These are phyloP conservation scores for Pestalotiopsis sp. DNA, from an alignment of 2,329 filamentous ascomycete species.

Conservation along the genomic window DNA sequence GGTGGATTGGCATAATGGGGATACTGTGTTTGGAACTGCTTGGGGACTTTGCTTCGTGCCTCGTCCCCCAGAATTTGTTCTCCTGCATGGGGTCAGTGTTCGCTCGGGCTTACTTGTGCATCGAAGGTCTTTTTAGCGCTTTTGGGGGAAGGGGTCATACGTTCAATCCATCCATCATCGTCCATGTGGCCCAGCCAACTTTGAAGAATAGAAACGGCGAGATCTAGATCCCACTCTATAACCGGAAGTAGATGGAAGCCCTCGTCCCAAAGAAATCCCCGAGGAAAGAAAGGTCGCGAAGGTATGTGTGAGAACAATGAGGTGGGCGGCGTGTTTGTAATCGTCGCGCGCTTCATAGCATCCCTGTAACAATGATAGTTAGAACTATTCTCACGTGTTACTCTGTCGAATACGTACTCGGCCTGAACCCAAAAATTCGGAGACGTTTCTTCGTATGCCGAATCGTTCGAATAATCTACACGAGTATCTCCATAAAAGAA, in stretches of 20 bases:
- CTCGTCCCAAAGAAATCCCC: constrained; percentile 94
- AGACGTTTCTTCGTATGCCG: constrained; percentile 87
- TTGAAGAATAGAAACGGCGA: constrained; percentile 79
- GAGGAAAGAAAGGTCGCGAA: constrained; percentile 88
- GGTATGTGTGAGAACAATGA: constrained; percentile 87
- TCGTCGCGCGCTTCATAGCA: constrained; percentile 67
- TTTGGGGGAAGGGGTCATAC: constrained; percentile 33
- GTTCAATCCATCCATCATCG: constrained; percentile 90
- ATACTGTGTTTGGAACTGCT: constrained; percentile 92
- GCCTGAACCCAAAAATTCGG: constrained; percentile 92
- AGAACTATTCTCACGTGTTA: background rate
- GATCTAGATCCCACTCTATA: constrained; percentile 86
- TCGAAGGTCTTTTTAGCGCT: too few species aligned
- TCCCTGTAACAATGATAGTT: constrained; percentile 35
- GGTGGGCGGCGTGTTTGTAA: constrained; percentile 73
- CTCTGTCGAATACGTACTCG: constrained; percentile 38
- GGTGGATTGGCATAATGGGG: constrained; percentile 97
- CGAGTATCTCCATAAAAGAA: constrained; percentile 87
- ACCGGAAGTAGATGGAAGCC: constrained; percentile 89
- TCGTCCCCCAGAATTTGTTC: constrained; percentile 87
- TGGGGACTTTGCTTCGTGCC: constrained; percentile 88
- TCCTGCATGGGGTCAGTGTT: background rate
- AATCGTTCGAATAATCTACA: constrained; percentile 81
- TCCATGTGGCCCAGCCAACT: constrained; percentile 95
- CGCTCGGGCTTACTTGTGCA: background rate